Conservation (phyloP, 1,139 yeast genomes). For the Hyphopichia khmerensis region DNA sequence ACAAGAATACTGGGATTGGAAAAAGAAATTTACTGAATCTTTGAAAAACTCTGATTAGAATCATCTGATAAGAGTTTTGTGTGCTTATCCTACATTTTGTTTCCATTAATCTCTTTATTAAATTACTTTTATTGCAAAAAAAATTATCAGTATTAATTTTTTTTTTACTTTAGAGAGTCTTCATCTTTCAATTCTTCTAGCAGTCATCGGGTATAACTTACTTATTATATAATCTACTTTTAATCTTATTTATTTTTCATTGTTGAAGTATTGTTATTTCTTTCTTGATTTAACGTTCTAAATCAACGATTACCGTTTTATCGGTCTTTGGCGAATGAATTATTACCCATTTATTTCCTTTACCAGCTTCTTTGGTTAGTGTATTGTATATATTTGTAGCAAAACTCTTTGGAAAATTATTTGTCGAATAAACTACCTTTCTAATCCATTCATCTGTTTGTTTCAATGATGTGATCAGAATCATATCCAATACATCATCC, state of each 20-base stretch:
- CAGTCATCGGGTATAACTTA: background rate
- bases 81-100: no score
- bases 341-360: constrained; percentile 73
- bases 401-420: constrained; percentile 67
- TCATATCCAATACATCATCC: constrained; percentile 84
- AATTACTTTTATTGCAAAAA: no score
- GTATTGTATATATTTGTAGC: constrained; percentile 70
- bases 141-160: no score
- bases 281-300: constrained; percentile 45
- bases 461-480: constrained; percentile 68
- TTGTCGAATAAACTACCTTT: constrained; percentile 68
- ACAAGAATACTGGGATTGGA: constrained; percentile 75
- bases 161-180: no score
- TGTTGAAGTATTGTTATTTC: no score
- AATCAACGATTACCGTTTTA: constrained; percentile 63
- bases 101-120: constrained; percentile 3
- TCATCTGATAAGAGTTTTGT: no score
- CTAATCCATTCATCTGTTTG: constrained; percentile 89
- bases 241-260: background rate
- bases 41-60: background rate
- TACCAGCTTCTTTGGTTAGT: constrained; percentile 66
- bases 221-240: background rate
- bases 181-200: background rate
- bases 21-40: constrained; percentile 12
- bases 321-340: constrained; percentile 73